phyloP scores from a whole-genome alignment of 1,139 yeast species.

The Suhomyces bribrorum region DNA sequence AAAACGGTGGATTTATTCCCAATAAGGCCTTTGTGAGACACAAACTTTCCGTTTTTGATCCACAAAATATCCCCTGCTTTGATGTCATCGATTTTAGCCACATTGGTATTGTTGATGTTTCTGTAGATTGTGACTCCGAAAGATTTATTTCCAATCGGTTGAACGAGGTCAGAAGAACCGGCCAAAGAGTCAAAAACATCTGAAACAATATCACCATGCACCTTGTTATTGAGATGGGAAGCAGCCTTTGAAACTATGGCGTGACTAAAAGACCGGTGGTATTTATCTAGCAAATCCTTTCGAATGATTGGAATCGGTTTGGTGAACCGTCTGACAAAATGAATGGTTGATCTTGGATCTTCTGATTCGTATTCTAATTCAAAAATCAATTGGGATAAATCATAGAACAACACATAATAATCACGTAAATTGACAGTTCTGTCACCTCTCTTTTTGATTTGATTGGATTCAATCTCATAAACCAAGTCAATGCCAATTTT shows the following conservation, averaged over 20 bases:
- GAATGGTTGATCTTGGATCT: slow-evolving; percentile 57
- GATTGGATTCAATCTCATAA: slow-evolving; percentile 66
- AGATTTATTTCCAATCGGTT: slow-evolving; percentile 65
- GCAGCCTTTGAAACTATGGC: slow-evolving; percentile 45
- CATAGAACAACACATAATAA: slow-evolving; percentile 72
- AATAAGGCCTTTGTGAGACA: slow-evolving; percentile 62
- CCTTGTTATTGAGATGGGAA: slow-evolving; percentile 38
- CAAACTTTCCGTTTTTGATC: slow-evolving; percentile 72
- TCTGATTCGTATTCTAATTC: slow-evolving; percentile 56
- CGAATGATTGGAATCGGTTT: slow-evolving; percentile 51
- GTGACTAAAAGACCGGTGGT: slow-evolving; percentile 49
- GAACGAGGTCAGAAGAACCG: slow-evolving; percentile 32
- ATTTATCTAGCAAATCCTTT: slow-evolving; percentile 51
- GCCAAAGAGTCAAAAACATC: slow-evolving; percentile 23
- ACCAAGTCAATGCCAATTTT: slow-evolving; percentile 51
- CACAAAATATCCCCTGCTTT: slow-evolving; percentile 84
- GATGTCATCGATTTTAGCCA: slow-evolving; percentile 61
- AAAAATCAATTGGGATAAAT: slow-evolving; percentile 66
- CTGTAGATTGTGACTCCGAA: slow-evolving; percentile 74
- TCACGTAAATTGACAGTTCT: slow-evolving; percentile 55
- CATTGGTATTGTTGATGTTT: slow-evolving; percentile 59
- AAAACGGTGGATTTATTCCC: slow-evolving; percentile 39
- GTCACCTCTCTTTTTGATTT: slow-evolving; percentile 59
- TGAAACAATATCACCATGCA: slow-evolving; percentile 22
- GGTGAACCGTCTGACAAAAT: slow-evolving; percentile 41